Base-by-base conservation (phyloP, 2,329 filamentous ascomycete genomes). In the Graphilbum ipis-grandicollis region DNA sequence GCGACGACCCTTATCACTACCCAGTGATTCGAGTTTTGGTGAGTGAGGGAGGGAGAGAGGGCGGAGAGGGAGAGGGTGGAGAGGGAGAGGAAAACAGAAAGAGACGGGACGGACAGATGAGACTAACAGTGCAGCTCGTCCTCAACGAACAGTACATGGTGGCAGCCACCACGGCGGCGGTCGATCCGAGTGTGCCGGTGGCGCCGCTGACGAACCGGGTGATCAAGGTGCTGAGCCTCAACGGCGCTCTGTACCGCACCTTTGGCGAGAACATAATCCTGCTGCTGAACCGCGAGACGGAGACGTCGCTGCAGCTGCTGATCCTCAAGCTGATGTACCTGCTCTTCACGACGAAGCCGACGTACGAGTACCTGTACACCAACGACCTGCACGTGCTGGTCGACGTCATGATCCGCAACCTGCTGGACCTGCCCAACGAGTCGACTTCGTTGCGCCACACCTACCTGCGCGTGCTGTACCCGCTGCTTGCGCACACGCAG, bases 141-240 rank as follows among this genome's bases (percentile, higher is more conserved):
- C 60, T 98, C 45, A 98, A 98, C 56, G 90, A 98, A 56, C 90
- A 98, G 57, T 98, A 94, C 57, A 93, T 98, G 81, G 76, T 96
- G 38, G 66, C 73, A 17, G 71, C 63, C 47, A 80, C 68, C 41
- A 70, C 65, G 22, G 55, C 62, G 4, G 57, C 57, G 17, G 51
- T 53, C 25, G 57, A 63, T 28, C 52, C 60, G 14, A 50, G 50
- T 30, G 55, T 53, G 19, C 53, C 55, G 12, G 44, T 61, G 9
- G 56, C 62, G 19, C 68, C 71, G 5, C 58, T 92, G 39, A 96
- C 90, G 4, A 98, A 98, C 52, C 77, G 86, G 46, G 84, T 98
- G 35, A 79, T 98, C 56, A 96, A 96, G 54, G 68, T 86, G 29
- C 66, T 98, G 31, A 88, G 84, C 37, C 65, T 81, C 19, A 69